phyloP scores from a whole-genome alignment of 1,284 basidiomycete species.

The Vanrija pseudolonga region DNA sequence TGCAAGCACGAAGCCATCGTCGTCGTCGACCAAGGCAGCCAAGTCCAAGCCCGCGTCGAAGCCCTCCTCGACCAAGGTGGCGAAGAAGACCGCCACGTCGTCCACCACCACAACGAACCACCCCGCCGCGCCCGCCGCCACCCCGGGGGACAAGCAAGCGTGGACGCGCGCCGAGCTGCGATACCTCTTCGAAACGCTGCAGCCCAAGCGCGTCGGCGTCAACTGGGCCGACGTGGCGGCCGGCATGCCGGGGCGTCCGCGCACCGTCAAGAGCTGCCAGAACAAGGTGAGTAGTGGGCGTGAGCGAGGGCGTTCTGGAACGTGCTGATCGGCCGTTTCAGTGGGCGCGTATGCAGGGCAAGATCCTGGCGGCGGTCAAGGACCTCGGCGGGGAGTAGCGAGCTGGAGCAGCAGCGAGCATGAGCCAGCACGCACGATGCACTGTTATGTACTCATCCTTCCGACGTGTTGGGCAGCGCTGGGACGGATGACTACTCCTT shows the following conservation, averaged over 20 bases:
- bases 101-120: not conserved
- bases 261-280: slow-evolving; percentile 20
- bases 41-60: not conserved
- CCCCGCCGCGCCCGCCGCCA: not conserved
- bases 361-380: slow-evolving; percentile 23
- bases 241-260: slow-evolving; percentile 17
- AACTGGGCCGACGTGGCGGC: slow-evolving; percentile 24
- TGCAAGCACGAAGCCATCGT: not conserved
- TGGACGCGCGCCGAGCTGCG: slow-evolving; percentile 25
- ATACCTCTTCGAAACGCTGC: slow-evolving; percentile 22
- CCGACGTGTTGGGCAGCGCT: too few species aligned
- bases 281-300: slow-evolving; percentile 25
- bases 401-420: too few species aligned
- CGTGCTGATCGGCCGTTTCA: not conserved
- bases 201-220: slow-evolving; percentile 23
- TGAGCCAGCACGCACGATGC: too few species aligned
- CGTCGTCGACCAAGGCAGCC: not conserved
- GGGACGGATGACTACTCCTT: not conserved
- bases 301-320: too few species aligned
- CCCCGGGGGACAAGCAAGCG: not conserved
- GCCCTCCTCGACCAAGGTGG: too few species aligned
- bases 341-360: slow-evolving; percentile 25
- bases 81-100: not conserved
- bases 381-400: slow-evolving; percentile 20
- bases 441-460: not conserved